phyloP scores from a whole-genome alignment of 306 rosid genomes.

The barrel medic (Medicago truncatula) region DNA sequence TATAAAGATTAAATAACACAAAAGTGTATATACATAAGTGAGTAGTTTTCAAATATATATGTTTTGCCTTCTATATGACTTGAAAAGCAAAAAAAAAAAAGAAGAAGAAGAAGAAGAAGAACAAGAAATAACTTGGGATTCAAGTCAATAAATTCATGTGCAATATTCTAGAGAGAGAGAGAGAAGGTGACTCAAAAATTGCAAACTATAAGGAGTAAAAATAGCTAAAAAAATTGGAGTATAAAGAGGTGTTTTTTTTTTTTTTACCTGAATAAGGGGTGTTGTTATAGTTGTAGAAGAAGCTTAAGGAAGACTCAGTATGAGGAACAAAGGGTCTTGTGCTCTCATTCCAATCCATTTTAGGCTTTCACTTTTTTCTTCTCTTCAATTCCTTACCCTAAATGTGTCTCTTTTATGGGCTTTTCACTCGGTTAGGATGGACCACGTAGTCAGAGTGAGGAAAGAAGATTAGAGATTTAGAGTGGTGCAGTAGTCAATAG shows the following conservation, averaged over 20 bases:
- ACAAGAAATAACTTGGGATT: slow-evolving; percentile 42
- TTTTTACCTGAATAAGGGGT: slow-evolving; percentile 62
- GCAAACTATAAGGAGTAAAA: background rate
- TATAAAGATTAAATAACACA: background rate
- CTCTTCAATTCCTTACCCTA: slow-evolving; percentile 42
- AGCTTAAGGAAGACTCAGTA: slow-evolving; percentile 67
- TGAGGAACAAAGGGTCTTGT: slow-evolving; percentile 64
- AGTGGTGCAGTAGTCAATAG: background rate
- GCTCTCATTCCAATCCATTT: slow-evolving; percentile 79
- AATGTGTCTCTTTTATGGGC: slow-evolving; percentile 49
- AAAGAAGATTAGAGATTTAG: slow-evolving; percentile 18
- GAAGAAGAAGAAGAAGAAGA: too few species aligned
- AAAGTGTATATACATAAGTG: background rate
- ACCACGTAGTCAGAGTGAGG: slow-evolving; percentile 55
- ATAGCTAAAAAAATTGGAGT: background rate
- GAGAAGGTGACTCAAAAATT: background rate
- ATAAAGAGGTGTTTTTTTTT: slow-evolving; percentile 2
- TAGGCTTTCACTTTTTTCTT: slow-evolving; percentile 39
- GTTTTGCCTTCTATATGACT: background rate
- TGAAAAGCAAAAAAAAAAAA: background rate
- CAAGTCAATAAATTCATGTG: slow-evolving; percentile 34
- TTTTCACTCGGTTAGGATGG: slow-evolving; percentile 37
- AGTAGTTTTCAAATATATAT: background rate
- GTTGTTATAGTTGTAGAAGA: slow-evolving; percentile 71
- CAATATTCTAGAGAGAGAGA: too few species aligned